Evolutionary conservation across 176 grass and related monocot genomes (phyloP), one percentile per base, ranked within the genome.

Genomic region (Poa pratensis): DNA sequence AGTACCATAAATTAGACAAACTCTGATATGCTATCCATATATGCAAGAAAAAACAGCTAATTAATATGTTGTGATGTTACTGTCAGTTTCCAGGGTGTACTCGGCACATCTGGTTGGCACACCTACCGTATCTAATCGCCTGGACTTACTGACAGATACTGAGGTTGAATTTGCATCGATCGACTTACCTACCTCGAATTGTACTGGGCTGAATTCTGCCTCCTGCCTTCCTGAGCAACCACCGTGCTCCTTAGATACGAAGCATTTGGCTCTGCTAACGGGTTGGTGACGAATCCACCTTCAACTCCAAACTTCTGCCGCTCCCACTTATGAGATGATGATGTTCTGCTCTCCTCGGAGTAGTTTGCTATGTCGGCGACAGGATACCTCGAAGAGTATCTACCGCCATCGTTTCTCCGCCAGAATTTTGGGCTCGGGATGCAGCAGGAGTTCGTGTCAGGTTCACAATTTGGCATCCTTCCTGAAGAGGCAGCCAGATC

Each of bases 351-450:
- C 24, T 93, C 93, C 86, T 91, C 96, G 0, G 64, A 6, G 68
- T 80, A 69, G 55, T 86, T 88, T 14, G 83, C 71, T 1, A 69
- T 42, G 52, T 94, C 84, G n/a, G 93, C 76, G 59, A 73, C 37
- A 0, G 89, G 75, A 43, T 94, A 99, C 78, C 88, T 94, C 19
- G 84, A 87, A 57, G 86, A 80, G 39, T 90, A 90, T 78, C 92
- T 90, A 72, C 90, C 81, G 1, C 91, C 93, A 67, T 99, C 96
- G 49, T 85, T 86, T 76, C 86, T 94, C 86, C 91, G 91, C 93
- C 96, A 94, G 82, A 95, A 96, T 79, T 94, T 99, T 3, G 93
- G 77, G 58, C 93, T 96, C 26, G 86, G 88, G 81, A 99, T 95
- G 79, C 96, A 99, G 86, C 96, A 99, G 1, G 95, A 91, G 19